These are phyloP conservation scores for Adansonia rubrostipa DNA, from an alignment of 441 rosid species.

Conservation along the genomic window DNA sequence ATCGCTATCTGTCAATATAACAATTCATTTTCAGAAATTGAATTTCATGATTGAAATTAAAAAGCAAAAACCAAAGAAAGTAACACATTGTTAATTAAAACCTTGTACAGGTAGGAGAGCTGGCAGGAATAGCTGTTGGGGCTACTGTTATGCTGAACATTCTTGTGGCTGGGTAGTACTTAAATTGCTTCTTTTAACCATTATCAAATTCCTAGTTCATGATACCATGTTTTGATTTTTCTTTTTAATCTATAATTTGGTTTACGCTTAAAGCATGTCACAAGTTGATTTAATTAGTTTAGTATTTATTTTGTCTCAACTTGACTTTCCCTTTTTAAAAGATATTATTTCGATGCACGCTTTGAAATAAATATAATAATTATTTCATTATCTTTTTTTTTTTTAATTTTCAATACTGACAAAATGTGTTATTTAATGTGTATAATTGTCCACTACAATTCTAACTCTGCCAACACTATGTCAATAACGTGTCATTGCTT, in stretches of 20 bases:
- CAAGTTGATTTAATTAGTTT: not conserved
- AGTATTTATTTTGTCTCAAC: not conserved
- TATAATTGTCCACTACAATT: too few species aligned
- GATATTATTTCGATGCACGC: not conserved
- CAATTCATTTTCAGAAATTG: not conserved
- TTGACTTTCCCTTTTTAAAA: not conserved
- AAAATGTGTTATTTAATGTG: too few species aligned
- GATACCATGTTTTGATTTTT: not conserved
- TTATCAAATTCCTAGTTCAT: not conserved
- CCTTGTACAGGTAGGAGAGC: constrained; percentile 77
- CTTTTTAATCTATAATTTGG: not conserved
- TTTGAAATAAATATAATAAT: not conserved
- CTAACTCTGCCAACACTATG: not conserved
- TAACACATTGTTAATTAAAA: not conserved
- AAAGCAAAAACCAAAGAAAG: not conserved
- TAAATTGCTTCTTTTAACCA: not conserved
- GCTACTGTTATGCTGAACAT: constrained; percentile 95
- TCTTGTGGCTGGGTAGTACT: constrained; percentile 83
- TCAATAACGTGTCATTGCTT: not conserved
- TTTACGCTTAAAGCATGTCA: not conserved
- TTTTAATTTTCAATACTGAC: too few species aligned
- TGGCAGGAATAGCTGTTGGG: constrained; percentile 98
- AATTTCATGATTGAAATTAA: not conserved
- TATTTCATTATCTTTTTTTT: not conserved
- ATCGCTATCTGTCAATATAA: not conserved